Percentiles rank a stretch among this genome's conserved stretches.
These are phyloP conservation scores for Rhodofomes roseus DNA, from an alignment of 1,284 basidiomycete species.

Conservation along the genomic window DNA sequence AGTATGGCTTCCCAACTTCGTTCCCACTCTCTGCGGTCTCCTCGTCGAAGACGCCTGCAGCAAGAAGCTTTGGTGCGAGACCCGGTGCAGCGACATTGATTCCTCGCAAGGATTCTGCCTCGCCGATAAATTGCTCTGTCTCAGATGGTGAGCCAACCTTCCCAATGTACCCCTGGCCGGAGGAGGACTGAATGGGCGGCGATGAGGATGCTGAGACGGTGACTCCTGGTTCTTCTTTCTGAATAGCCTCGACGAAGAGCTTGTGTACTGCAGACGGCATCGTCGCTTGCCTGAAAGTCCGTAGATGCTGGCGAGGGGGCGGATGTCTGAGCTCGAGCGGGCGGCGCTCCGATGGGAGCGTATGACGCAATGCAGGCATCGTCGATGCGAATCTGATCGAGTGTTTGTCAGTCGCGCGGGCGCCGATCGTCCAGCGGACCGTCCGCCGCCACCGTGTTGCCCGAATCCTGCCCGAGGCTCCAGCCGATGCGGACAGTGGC, in stretches of 20 bases:
- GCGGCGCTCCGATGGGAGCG: background rate
- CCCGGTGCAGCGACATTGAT: slow-evolving; percentile 64
- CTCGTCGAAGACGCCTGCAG: slow-evolving; percentile 41
- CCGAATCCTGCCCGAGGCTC: too few species aligned
- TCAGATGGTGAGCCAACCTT: slow-evolving; percentile 53
- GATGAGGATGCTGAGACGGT: slow-evolving; percentile 42
- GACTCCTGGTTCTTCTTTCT: slow-evolving; percentile 44
- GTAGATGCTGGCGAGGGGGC: background rate
- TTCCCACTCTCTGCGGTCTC: slow-evolving; percentile 26
- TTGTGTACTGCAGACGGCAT: slow-evolving; percentile 18
- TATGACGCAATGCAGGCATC: background rate
- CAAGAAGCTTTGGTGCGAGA: slow-evolving; percentile 61
- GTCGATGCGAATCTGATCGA: background rate
- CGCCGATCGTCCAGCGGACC: too few species aligned
- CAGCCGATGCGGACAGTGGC: background rate
- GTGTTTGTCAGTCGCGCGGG: background rate
- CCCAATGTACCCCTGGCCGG: slow-evolving; percentile 55
- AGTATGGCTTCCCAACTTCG: slow-evolving; percentile 50
- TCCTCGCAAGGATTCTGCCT: slow-evolving; percentile 67
- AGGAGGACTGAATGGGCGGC: slow-evolving; percentile 53
- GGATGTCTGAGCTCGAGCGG: background rate
- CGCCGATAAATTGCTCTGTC: slow-evolving; percentile 65
- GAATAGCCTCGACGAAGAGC: slow-evolving; percentile 41
- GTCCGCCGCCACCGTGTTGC: too few species aligned
- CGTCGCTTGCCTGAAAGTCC: background rate